Conservation (phyloP, 129 eudicot genomes). For the Escallonia rubra region DNA sequence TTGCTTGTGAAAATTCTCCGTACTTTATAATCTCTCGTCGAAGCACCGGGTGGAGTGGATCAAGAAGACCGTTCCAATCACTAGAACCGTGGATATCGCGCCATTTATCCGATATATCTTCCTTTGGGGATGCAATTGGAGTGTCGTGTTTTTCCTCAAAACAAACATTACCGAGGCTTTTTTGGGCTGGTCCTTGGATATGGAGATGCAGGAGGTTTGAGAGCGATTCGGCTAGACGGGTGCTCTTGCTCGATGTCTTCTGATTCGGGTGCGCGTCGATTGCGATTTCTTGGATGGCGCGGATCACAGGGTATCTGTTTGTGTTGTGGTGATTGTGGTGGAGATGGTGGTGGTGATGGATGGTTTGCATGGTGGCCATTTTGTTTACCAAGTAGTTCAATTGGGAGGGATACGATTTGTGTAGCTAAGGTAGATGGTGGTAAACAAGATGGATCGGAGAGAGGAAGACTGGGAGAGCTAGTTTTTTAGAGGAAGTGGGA, state of each 20-base stretch:
- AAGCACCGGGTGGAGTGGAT: slow-evolving; percentile 52
- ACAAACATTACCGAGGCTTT: not conserved
- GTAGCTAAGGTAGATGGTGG: not conserved
- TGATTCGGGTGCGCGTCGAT: slow-evolving; percentile 1
- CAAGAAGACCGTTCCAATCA: slow-evolving; percentile 64
- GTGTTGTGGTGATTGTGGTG: slow-evolving; percentile 1
- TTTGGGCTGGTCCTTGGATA: slow-evolving; percentile 22
- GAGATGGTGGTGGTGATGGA: slow-evolving; percentile 29
- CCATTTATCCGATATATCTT: slow-evolving; percentile 52
- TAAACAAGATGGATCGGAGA: no score
- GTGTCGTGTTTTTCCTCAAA: slow-evolving; percentile 37
- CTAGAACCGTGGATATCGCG: slow-evolving; percentile 56
- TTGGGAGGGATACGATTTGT: not conserved
- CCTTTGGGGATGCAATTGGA: slow-evolving; percentile 59
- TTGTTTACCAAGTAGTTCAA: not conserved
- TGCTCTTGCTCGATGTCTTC: slow-evolving; percentile 14
- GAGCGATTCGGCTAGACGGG: slow-evolving; percentile 25
- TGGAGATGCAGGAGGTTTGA: slow-evolving; percentile 23
- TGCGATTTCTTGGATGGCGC: slow-evolving; percentile 6
- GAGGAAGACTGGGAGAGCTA: not conserved
- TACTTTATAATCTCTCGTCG: slow-evolving; percentile 63
- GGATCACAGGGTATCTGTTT: not conserved
- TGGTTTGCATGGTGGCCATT: slow-evolving; percentile 31
- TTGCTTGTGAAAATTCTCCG: slow-evolving; percentile 79
- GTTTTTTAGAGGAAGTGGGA: no score